Percentiles rank a stretch among this genome's conserved stretches.
phyloP scores from a whole-genome alignment of 768 basidiomycete genomes.

The Suillus occidentalis region DNA sequence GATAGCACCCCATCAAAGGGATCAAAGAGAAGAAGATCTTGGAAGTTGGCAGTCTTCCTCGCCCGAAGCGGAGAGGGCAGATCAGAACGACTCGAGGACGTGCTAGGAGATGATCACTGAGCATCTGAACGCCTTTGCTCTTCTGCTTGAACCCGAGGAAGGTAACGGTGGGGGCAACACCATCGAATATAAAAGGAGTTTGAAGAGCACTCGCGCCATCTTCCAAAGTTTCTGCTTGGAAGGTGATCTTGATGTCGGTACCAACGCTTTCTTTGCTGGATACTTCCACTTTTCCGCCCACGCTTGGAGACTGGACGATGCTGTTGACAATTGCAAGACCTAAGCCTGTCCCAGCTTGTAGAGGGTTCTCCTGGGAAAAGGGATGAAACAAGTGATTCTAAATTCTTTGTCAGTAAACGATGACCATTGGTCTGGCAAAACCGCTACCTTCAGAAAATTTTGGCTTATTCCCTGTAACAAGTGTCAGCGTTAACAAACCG shows the following conservation, averaged over 20 bases:
- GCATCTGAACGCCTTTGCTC: conserved; percentile 66
- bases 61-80: conserved; percentile 29
- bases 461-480: conserved; percentile 77
- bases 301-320: no score
- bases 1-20: conserved; percentile 54
- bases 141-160: conserved; percentile 69
- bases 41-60: conserved; percentile 46
- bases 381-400: conserved; percentile 96
- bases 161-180: conserved; percentile 53
- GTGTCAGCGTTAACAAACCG: conserved; percentile 7
- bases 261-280: no score
- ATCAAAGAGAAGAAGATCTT: conserved; percentile 71
- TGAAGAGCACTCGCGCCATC: no score
- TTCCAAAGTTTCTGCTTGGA: no score
- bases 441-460: conserved; percentile 78
- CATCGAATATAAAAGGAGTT: no score
- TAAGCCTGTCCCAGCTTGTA: no score
- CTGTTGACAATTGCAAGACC: no score
- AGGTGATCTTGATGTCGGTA: no score
- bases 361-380: conserved; percentile 96
- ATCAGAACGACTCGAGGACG: conserved; percentile 30
- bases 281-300: no score
- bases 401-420: conserved; percentile 2
- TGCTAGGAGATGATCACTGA: conserved; percentile 40
- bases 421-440: not conserved